Evolutionary conservation across 768 basidiomycete species (phyloP).

Genomic region (Kwoniella pini): DNA sequence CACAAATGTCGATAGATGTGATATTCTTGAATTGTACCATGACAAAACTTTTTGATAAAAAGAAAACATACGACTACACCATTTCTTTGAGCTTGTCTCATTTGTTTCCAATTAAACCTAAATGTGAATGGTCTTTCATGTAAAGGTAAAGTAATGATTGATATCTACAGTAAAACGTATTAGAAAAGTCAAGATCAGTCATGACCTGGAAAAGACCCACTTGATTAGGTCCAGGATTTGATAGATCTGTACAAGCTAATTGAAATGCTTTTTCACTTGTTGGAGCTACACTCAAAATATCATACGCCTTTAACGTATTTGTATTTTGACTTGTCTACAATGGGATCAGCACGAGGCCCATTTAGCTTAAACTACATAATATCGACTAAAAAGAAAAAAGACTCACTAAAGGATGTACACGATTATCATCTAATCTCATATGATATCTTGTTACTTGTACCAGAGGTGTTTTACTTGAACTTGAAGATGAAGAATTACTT

Average conservation of each 20-base stretch:
- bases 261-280: slow-evolving; percentile 48
- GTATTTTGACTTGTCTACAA: slow-evolving; percentile 39
- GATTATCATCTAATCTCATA: slow-evolving; percentile 48
- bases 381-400: background rate
- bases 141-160: slow-evolving; percentile 51
- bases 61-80: slow-evolving; percentile 41
- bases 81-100: slow-evolving; percentile 45
- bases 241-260: slow-evolving; percentile 48
- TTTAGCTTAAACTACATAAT: background rate
- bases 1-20: background rate
- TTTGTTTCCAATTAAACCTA: slow-evolving; percentile 45
- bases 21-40: background rate
- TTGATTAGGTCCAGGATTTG: slow-evolving; percentile 50
- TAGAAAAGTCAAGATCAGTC: no score
- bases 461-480: slow-evolving; percentile 21
- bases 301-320: slow-evolving; percentile 35
- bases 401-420: slow-evolving; percentile 47
- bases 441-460: slow-evolving; percentile 50
- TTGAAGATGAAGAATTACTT: slow-evolving; percentile 3
- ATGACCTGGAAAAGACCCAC: slow-evolving; percentile 7
- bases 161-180: slow-evolving; percentile 27
- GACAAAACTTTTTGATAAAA: no score
- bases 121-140: slow-evolving; percentile 46
- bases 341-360: background rate
- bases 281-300: slow-evolving; percentile 48